These are phyloP conservation scores for Chernovozyma sophiae-reginae DNA, from an alignment of 1,139 yeast genomes.

Conservation along the genomic window DNA sequence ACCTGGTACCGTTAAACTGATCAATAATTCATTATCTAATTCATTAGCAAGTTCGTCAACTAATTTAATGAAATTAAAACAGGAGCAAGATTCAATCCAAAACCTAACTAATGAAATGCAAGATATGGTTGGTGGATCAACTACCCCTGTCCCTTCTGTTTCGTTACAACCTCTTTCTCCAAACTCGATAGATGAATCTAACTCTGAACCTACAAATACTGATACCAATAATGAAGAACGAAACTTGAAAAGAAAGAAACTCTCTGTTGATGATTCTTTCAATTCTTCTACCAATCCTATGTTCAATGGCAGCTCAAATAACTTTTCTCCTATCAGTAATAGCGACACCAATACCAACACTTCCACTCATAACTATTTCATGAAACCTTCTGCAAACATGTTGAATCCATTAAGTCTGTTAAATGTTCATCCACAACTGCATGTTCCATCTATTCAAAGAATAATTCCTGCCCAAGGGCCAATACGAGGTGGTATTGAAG, in stretches of 20 bases:
- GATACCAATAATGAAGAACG: constrained; percentile 25
- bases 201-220: constrained; percentile 53
- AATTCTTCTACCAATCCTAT: constrained; percentile 38
- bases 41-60: constrained; percentile 20
- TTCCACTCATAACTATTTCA: constrained; percentile 6
- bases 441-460: constrained; percentile 63
- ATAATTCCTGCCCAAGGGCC: constrained; percentile 96
- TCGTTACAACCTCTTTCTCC: constrained; percentile 48
- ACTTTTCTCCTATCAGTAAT: constrained; percentile 43
- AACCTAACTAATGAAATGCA: background rate
- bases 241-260: constrained; percentile 38
- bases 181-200: constrained; percentile 63
- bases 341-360: constrained; percentile 39
- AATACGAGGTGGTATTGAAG: constrained; percentile 91
- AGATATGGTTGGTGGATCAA: background rate
- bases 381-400: constrained; percentile 3
- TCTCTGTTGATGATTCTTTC: constrained; percentile 42
- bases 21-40: constrained; percentile 16
- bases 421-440: constrained; percentile 9
- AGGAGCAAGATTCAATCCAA: constrained; percentile 5
- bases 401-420: constrained; percentile 2
- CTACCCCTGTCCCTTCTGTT: background rate
- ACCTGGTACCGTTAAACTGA: constrained; percentile 1
- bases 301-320: constrained; percentile 41
- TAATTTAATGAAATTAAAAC: background rate